Conservation (phyloP, 2,329 filamentous ascomycete species). For the Anisogramma anomala region DNA sequence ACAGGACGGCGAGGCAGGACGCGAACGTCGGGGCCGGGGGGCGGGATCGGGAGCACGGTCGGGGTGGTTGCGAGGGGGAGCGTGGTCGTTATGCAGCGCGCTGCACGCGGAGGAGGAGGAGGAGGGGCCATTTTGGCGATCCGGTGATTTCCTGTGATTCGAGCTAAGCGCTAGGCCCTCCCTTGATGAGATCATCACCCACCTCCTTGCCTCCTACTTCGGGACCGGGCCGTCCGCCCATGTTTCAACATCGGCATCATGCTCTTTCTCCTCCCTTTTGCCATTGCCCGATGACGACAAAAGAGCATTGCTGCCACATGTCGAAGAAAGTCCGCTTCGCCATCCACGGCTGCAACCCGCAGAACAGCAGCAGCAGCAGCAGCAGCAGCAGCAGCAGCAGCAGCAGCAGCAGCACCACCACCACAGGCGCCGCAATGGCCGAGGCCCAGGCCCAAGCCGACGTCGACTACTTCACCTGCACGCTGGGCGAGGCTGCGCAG, state of each 20-base stretch:
- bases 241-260: no score
- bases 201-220: no score
- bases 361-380: not conserved
- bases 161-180: no score
- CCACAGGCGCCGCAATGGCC: not conserved
- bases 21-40: constrained; percentile 12
- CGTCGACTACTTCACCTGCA: constrained; percentile 48
- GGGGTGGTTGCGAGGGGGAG: not conserved
- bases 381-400: not conserved
- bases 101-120: not conserved
- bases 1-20: constrained; percentile 32
- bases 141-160: not conserved
- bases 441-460: not conserved
- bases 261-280: no score
- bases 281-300: not conserved
- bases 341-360: constrained; percentile 1
- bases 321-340: constrained; percentile 8
- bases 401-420: no score
- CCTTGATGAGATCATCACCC: no score
- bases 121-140: not conserved
- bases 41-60: constrained; percentile 3
- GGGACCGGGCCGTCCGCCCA: no score
- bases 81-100: not conserved
- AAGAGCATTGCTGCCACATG: no score
- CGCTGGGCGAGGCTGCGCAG: constrained; percentile 41